A percentile compares a stretch with the other conserved stretches of the same genome.
These are phyloP conservation scores for Petrea volubilis DNA, from an alignment of 257 asterid genomes.

Conservation along the genomic window DNA sequence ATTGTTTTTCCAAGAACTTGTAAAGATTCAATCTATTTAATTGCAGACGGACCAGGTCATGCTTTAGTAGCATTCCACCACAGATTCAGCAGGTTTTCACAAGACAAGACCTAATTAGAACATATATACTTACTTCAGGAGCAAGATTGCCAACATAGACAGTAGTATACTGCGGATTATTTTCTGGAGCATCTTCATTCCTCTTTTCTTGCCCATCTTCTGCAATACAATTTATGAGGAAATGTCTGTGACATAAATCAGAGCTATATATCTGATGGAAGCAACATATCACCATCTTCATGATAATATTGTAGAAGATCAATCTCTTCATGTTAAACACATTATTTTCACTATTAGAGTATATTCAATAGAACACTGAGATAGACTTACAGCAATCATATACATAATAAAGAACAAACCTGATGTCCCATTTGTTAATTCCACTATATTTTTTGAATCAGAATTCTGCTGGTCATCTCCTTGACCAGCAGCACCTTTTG, in stretches of 20 bases:
- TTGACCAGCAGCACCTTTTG: constrained; percentile 79
- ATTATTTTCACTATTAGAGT: not conserved
- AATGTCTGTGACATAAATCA: not conserved
- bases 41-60: not conserved
- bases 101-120: not conserved
- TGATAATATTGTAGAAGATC: not conserved
- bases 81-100: not conserved
- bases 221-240: constrained; percentile 38
- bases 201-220: constrained; percentile 66
- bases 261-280: not conserved
- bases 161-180: constrained; percentile 74
- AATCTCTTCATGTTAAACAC: no score
- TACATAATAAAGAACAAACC: constrained; percentile 37
- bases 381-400: not conserved
- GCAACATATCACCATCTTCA: not conserved
- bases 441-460: constrained; percentile 58
- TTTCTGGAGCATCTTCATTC: constrained; percentile 77
- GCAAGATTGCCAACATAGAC: constrained; percentile 92
- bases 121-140: constrained; percentile 58
- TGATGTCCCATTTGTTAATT: constrained; percentile 62
- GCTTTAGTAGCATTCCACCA: not conserved
- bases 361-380: not conserved
- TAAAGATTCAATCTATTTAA: not conserved
- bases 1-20: not conserved
- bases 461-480: constrained; percentile 58